Percentiles rank a stretch among this genome's conserved stretches.
Conservation (phyloP, 352 stramenopile genomes). For the Discostella stelligera region DNA sequence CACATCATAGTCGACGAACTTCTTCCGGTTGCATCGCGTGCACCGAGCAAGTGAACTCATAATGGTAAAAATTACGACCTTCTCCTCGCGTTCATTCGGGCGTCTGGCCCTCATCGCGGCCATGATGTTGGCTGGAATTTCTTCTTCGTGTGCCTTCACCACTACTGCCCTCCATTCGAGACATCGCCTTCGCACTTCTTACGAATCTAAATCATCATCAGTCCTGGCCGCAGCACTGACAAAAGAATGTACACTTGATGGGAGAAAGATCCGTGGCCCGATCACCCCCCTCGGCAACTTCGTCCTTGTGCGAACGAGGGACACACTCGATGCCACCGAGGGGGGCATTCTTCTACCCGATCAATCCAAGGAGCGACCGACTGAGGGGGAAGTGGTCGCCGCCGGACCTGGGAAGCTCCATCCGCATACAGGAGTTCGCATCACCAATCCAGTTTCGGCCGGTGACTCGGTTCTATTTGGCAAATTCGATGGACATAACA, state of each 20-base stretch:
- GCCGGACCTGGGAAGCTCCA: slow-evolving; percentile 76
- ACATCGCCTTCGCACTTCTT: background rate
- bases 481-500: slow-evolving; percentile 77
- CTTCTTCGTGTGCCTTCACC: slow-evolving; percentile 18
- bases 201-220: slow-evolving; percentile 67
- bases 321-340: slow-evolving; percentile 71
- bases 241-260: slow-evolving; percentile 63
- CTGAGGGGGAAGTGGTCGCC: slow-evolving; percentile 77
- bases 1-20: no score
- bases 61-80: no score
- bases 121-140: slow-evolving; percentile 2
- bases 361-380: slow-evolving; percentile 76
- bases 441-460: slow-evolving; percentile 73
- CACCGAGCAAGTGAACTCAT: background rate
- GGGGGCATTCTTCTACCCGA: slow-evolving; percentile 80
- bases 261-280: slow-evolving; percentile 66
- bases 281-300: slow-evolving; percentile 74
- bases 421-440: slow-evolving; percentile 77
- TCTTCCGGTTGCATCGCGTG: background rate
- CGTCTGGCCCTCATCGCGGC: slow-evolving; percentile 15
- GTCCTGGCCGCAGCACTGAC: slow-evolving; percentile 40
- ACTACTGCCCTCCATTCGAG: background rate
- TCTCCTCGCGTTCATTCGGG: background rate
- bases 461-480: slow-evolving; percentile 78
- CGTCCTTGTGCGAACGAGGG: slow-evolving; percentile 69